Conservation (phyloP, 495 filamentous ascomycete species). For the Lindgomyces ingoldianus region DNA sequence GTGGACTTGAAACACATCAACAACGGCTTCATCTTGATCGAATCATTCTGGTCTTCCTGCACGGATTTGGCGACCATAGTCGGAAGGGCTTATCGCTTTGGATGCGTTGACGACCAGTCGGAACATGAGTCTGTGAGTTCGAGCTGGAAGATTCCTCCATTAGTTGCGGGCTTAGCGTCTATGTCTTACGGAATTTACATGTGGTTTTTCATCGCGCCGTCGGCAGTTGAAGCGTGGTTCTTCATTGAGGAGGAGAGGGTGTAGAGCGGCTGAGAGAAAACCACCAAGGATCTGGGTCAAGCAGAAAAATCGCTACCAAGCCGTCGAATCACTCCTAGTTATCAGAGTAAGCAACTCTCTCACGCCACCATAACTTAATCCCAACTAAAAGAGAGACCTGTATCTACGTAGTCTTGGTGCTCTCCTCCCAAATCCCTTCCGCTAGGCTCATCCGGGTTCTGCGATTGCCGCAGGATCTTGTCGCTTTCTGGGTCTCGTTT, state of each 20-base stretch:
- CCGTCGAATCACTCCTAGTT: conserved; percentile 6
- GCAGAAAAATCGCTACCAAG: conserved; percentile 12
- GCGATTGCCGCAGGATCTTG: conserved; percentile 36
- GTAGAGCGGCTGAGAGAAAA: conserved; percentile 8
- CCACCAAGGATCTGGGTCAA: conserved; percentile 4
- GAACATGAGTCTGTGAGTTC: background rate
- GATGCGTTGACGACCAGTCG: background rate
- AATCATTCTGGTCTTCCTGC: background rate
- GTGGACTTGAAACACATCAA: conserved; percentile 4
- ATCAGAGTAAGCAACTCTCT: background rate
- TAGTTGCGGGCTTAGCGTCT: background rate
- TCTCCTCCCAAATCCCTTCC: background rate
- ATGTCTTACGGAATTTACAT: background rate
- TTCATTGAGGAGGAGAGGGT: conserved; percentile 9
- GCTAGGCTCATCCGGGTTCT: conserved; percentile 29
- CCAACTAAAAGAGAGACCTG: background rate
- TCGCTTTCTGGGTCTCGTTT: conserved; percentile 16
- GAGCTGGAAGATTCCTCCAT: conserved; percentile 5
- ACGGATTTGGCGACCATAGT: background rate
- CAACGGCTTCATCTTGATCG: conserved; percentile 2
- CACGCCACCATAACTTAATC: background rate
- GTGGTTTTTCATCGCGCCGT: conserved; percentile 3
- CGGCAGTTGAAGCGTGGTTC: background rate
- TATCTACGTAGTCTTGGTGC: conserved; percentile 8
- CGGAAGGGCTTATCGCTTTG: conserved; percentile 9